These are phyloP conservation scores for Nakataea oryzae DNA, from an alignment of 2,329 filamentous ascomycete genomes.

Conservation along the genomic window DNA sequence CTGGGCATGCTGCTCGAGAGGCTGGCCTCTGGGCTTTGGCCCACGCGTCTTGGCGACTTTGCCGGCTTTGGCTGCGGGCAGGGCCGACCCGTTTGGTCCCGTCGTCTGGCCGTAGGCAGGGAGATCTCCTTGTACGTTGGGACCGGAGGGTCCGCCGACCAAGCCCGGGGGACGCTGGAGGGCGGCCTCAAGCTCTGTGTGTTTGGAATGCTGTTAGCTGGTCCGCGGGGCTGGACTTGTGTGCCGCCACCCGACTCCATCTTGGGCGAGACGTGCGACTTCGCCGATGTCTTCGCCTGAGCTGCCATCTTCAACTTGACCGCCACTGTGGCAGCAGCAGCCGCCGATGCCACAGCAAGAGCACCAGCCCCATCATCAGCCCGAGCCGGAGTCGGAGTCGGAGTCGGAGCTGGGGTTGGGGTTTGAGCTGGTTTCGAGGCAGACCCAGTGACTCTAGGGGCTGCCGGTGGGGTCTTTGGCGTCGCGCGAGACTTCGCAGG, in stretches of 20 bases:
- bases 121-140: background rate
- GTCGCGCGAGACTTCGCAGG: background rate
- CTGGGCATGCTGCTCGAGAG: background rate
- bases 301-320: background rate
- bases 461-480: background rate
- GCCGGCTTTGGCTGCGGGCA: background rate
- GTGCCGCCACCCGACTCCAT: background rate
- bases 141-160: background rate
- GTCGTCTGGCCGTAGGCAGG: background rate
- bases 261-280: background rate
- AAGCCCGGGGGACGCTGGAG: background rate
- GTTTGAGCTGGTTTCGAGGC: background rate
- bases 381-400: background rate
- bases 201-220: background rate
- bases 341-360: background rate
- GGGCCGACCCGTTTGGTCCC: background rate
- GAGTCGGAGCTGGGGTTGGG: background rate
- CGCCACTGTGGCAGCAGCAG: background rate
- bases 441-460: background rate
- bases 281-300: background rate
- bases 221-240: background rate
- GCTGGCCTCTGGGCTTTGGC: background rate
- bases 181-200: background rate
- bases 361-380: background rate
- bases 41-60: no score